phyloP scores from a whole-genome alignment of 2,329 filamentous ascomycete genomes.

The Botrytis porri region DNA sequence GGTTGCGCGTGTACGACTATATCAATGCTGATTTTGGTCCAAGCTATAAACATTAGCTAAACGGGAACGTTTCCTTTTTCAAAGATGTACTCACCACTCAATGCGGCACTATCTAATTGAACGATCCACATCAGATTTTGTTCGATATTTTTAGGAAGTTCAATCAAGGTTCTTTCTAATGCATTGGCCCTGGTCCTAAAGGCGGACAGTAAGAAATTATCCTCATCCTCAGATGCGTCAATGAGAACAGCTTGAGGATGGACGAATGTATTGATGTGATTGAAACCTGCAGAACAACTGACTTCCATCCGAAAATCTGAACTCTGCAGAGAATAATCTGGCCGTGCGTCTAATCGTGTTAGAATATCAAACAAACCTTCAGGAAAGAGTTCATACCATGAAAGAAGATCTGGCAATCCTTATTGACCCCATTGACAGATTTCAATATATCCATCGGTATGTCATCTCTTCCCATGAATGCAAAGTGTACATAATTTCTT shows the following conservation, averaged over 20 bases:
- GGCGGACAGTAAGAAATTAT: slow-evolving; percentile 62
- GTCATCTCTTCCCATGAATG: slow-evolving; percentile 69
- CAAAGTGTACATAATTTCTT: slow-evolving; percentile 76
- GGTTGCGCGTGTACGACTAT: slow-evolving; percentile 77
- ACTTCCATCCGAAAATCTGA: slow-evolving; percentile 66
- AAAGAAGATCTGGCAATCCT: slow-evolving; percentile 62
- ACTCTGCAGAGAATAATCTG: slow-evolving; percentile 69
- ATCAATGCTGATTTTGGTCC: slow-evolving; percentile 76
- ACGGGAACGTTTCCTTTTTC: slow-evolving; percentile 16
- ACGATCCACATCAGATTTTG: slow-evolving; percentile 74
- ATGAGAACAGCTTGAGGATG: slow-evolving; percentile 67
- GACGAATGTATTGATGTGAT: slow-evolving; percentile 71
- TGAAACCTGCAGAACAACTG: slow-evolving; percentile 62
- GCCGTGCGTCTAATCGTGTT: slow-evolving; percentile 62
- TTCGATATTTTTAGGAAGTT: slow-evolving; percentile 63
- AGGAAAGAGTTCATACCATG: slow-evolving; percentile 43
- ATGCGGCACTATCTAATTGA: slow-evolving; percentile 68
- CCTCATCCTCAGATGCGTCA: slow-evolving; percentile 65
- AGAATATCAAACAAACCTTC: slow-evolving; percentile 17
- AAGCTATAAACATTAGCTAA: slow-evolving; percentile 51
- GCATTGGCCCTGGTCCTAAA: slow-evolving; percentile 53
- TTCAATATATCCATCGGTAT: slow-evolving; percentile 67
- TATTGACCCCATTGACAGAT: slow-evolving; percentile 74
- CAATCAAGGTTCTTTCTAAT: slow-evolving; percentile 63
- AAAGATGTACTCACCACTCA: slow-evolving; percentile 52